Evolutionary conservation across 2,329 filamentous ascomycete genomes (phyloP).

Genomic region (Beauveria bassiana): DNA sequence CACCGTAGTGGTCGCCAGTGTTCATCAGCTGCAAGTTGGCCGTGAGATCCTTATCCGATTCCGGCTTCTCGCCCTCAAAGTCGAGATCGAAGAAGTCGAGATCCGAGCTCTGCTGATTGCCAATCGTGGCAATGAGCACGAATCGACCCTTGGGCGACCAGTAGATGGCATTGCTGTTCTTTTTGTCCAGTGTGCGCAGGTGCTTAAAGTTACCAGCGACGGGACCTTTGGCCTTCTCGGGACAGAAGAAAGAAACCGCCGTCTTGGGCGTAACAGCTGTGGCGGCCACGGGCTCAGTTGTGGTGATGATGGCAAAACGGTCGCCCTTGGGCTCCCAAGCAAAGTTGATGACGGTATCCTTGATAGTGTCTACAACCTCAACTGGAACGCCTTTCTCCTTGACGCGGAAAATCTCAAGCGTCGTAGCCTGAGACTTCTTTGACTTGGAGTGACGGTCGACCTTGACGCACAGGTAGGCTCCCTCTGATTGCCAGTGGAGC

Average conservation of each 20-base stretch:
- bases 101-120: conserved; percentile 88
- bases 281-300: conserved; percentile 69
- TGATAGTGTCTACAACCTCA: conserved; percentile 94
- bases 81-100: conserved; percentile 97
- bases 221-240: conserved; percentile 82
- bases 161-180: conserved; percentile 99
- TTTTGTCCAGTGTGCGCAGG: conserved; percentile 92
- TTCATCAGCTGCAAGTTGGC: conserved; percentile 95
- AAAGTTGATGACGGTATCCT: conserved; percentile 99
- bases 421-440: conserved; percentile 95
- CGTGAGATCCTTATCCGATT: conserved; percentile 86
- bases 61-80: conserved; percentile 93
- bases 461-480: conserved; percentile 92
- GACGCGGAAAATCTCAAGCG: conserved; percentile 96
- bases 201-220: conserved; percentile 91
- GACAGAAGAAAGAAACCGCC: conserved; percentile 89
- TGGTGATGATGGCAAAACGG: conserved; percentile 94
- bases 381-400: conserved; percentile 97
- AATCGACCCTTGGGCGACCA: conserved; percentile 96
- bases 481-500: conserved; percentile 97
- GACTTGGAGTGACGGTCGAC: conserved; percentile 98
- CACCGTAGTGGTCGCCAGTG: conserved; percentile 88
- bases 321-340: conserved; percentile 98
- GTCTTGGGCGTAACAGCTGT: conserved; percentile 89
- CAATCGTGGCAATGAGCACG: conserved; percentile 86